Evolutionary conservation across 306 rosid species (phyloP).

Genomic region (Castanea crenata): DNA sequence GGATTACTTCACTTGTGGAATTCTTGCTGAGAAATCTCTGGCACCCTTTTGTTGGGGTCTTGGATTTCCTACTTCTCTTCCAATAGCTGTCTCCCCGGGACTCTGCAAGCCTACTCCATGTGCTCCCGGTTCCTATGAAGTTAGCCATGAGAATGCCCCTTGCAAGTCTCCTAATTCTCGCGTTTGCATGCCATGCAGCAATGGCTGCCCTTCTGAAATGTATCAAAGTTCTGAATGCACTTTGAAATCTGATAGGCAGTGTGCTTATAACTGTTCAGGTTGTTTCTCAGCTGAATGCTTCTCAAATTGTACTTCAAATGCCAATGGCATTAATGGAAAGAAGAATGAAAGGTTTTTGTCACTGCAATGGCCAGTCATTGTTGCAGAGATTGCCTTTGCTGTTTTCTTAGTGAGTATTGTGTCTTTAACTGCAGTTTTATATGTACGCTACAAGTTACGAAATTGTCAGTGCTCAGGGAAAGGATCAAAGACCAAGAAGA

Average conservation of each 20-base stretch:
- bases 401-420: slow-evolving; percentile 62
- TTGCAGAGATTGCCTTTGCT: slow-evolving; percentile 72
- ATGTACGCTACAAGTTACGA: slow-evolving; percentile 64
- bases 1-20: slow-evolving; percentile 85
- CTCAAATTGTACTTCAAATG: slow-evolving; percentile 55
- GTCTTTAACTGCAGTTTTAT: slow-evolving; percentile 60
- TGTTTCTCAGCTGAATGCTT: slow-evolving; percentile 59
- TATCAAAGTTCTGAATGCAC: slow-evolving; percentile 51
- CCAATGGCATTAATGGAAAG: slow-evolving; percentile 32
- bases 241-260: slow-evolving; percentile 54
- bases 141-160: slow-evolving; percentile 37
- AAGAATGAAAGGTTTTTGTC: slow-evolving; percentile 65
- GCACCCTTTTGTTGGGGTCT: slow-evolving; percentile 90
- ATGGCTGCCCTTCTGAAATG: slow-evolving; percentile 72
- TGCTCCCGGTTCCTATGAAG: slow-evolving; percentile 66
- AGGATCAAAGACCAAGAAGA: slow-evolving; percentile 43
- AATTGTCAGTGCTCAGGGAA: slow-evolving; percentile 55
- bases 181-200: slow-evolving; percentile 73
- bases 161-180: slow-evolving; percentile 52
- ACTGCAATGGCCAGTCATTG: slow-evolving; percentile 58
- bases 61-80: slow-evolving; percentile 77
- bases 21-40: slow-evolving; percentile 69
- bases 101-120: slow-evolving; percentile 68
- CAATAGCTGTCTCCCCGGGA: slow-evolving; percentile 71
- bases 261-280: slow-evolving; percentile 78